phyloP scores from a whole-genome alignment of 2,329 filamentous ascomycete species.

The Eutypa lata region DNA sequence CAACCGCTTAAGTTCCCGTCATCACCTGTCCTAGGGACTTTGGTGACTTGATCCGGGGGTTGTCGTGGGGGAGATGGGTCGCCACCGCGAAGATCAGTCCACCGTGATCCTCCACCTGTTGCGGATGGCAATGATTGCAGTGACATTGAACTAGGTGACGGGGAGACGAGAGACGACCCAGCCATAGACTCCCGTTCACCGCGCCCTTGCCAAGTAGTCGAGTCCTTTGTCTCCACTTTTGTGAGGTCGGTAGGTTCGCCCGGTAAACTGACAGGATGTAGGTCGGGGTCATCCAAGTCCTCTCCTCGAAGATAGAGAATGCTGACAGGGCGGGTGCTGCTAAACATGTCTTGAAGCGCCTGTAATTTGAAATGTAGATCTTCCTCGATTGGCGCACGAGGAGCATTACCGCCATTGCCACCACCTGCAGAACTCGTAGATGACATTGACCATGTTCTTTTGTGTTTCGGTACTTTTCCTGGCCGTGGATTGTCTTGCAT shows the following conservation, averaged over 20 bases:
- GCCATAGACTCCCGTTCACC: constrained; percentile 57
- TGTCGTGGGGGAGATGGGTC: constrained; percentile 42
- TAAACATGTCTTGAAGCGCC: constrained; percentile 83
- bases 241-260: constrained; percentile 64
- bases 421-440: constrained; percentile 64
- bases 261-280: constrained; percentile 70
- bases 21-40: constrained; percentile 53
- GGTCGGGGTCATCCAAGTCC: constrained; percentile 75
- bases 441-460: constrained; percentile 92
- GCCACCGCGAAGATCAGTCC: constrained; percentile 55
- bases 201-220: constrained; percentile 46
- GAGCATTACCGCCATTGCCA: constrained; percentile 33
- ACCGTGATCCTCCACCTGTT: constrained; percentile 41
- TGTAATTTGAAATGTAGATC: constrained; percentile 77
- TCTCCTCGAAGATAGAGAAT: constrained; percentile 75
- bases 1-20: constrained; percentile 70
- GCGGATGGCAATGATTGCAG: constrained; percentile 54
- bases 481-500: constrained; percentile 54
- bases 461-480: constrained; percentile 86
- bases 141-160: constrained; percentile 64
- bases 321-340: constrained; percentile 75
- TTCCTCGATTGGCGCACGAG: constrained; percentile 60
- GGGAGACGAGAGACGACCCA: constrained; percentile 61
- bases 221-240: constrained; percentile 48
- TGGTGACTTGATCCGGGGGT: constrained; percentile 51